Conservation (phyloP, 2,329 filamentous ascomycete genomes). For the Clonostachys sp. region DNA sequence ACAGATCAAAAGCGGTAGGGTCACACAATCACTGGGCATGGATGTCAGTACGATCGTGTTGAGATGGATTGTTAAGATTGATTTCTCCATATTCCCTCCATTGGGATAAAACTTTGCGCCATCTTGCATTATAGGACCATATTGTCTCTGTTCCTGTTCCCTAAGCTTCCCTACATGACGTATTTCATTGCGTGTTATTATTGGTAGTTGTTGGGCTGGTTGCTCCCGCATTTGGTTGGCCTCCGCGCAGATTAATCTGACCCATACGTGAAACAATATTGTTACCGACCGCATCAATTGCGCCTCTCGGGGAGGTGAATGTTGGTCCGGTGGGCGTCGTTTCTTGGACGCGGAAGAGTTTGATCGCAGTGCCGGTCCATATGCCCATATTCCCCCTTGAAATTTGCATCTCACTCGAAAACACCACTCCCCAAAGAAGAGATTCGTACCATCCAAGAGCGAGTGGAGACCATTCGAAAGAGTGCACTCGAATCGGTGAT, state of each 20-base stretch:
- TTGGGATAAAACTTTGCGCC: no score
- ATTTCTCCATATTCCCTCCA: no score
- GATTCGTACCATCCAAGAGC: constrained; percentile 95
- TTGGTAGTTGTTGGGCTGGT: constrained; percentile 7
- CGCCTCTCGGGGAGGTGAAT: constrained; percentile 78
- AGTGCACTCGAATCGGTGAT: constrained; percentile 71
- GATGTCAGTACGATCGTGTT: no score
- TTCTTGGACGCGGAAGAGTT: constrained; percentile 86
- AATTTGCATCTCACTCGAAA: constrained; percentile 83
- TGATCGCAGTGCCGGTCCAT: constrained; percentile 88
- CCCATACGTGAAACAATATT: constrained; percentile 86
- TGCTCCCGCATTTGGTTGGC: constrained; percentile 1
- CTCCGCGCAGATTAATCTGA: constrained; percentile 66
- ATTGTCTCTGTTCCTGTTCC: background rate
- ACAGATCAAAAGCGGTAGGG: no score
- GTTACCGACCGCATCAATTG: constrained; percentile 88
- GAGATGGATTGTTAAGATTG: no score
- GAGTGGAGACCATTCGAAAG: constrained; percentile 90
- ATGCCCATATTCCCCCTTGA: constrained; percentile 84
- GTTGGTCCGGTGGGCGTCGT: constrained; percentile 75
- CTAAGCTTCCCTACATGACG: background rate
- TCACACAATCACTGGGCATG: no score
- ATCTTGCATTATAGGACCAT: background rate
- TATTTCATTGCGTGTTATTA: background rate
- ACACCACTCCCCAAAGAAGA: constrained; percentile 89